Base-by-base conservation (phyloP, 495 filamentous ascomycete genomes). In the Hypoxylon fuscum region DNA sequence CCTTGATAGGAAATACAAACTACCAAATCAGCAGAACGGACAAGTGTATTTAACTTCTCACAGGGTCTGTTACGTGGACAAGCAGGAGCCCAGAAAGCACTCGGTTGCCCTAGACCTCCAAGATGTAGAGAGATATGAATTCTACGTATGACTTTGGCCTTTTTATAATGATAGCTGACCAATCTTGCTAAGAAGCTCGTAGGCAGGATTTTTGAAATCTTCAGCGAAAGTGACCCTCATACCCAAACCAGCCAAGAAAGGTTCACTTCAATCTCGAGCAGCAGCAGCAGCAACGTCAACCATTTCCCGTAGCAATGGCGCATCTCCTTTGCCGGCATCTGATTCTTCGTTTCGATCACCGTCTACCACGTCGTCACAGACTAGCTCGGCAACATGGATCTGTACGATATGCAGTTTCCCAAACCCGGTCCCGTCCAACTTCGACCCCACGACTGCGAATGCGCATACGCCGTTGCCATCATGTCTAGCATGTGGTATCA, bases 371-470 rank as follows among this genome's bases (percentile, higher is more conserved):
- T 73, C 79, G 9, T 52, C 79, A 5, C 72, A 81, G 34, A 68
- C 77, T 7, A 86, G 80, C 67, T 80, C 79, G 53, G 93, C 90
- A 3, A 96, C 93, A n/a, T 98, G 95, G 95, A 87, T 98, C 41
- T 98, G 96, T 77, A 89, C 91, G 2, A 98, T 98, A 70, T 98
- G 95, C 77, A 92, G 90, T 40, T 94, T 96, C 70, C 96, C 95
- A n/a, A 99, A 99, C 68, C 89, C 91, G 0, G 85, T 98, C 1
- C 93, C 95, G 0, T 90, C 90, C 12, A 97, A 96, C 70, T 98
- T 98, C 68, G 93, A 96, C 55, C 87, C 90, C 0, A 79, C 87
- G 1, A 88, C 88, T 2, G 90, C 90, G 8, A 94, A 83, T 46
- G 83, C 85, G 8, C 82, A 90, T 47, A 92, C 87, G 1, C 85